Base-by-base conservation (phyloP, 73 alveolate genomes). In the Durusdinium trenchii region DNA sequence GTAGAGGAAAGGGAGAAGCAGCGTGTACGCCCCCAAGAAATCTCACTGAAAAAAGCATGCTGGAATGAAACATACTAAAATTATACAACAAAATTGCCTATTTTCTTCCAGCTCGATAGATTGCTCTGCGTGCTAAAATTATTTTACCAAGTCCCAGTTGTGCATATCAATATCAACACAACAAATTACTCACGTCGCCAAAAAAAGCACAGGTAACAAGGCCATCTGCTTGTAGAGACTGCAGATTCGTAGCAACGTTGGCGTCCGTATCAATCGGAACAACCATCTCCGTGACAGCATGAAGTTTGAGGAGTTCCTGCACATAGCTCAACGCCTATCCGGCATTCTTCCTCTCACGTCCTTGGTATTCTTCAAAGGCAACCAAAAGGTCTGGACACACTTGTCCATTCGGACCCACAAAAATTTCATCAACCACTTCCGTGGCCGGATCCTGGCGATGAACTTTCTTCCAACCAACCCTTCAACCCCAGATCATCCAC, bases 171-270 rank as follows among this genome's bases (percentile, higher is more conserved):
- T n/a, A n/a, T n/a, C n/a, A n/a, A n/a, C n/a, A n/a, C n/a, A n/a
- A n/a, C n/a, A n/a, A n/a, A n/a, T n/a, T n/a, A n/a, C n/a, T n/a
- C n/a, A n/a, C n/a, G n/a, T n/a, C n/a, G n/a, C n/a, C n/a, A n/a
- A n/a, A n/a, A n/a, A n/a, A n/a, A n/a, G n/a, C n/a, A n/a, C n/a
- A n/a, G n/a, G n/a, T n/a, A n/a, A n/a, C n/a, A n/a, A n/a, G n/a
- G n/a, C 95, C 95, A 2, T 28, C 38, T 28, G 67, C 82, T 38
- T 54, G 95, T 81, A 85, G n/a, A n/a, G 95, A 47, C 16, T 50
- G 43, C 81, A 85, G n/a, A 40, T 85, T 85, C 32, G 95, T 85
- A 4, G 48, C 57, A 3, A 20, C n/a, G 78, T 81, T 50, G 3
- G 38, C 46, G 28, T n/a, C 81, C 18, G 40, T 36, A 2, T 7